Base-by-base conservation (phyloP, 805 yeast species). In the Blastobotrys chiropterorum region DNA sequence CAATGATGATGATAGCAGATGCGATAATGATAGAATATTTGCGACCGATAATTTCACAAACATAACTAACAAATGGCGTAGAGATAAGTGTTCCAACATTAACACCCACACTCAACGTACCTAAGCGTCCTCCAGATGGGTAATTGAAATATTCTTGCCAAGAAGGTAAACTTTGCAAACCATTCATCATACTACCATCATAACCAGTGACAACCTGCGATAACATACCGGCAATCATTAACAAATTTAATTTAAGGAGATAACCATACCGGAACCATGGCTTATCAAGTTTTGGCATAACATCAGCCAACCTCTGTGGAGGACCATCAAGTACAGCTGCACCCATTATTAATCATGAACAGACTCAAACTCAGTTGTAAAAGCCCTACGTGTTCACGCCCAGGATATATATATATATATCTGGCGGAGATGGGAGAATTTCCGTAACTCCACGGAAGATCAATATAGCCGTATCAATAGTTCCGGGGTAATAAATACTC, bases 41-140 rank as follows among this genome's bases (percentile, higher is more conserved):
- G 71, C 92, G 81, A 50, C 92, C 92, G 45, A 70, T 60, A 42
- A 52, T 66, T 55, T 82, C 87, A 67, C 88, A 89, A 52, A 72
- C 65, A 54, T 72, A 71, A 67, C 82, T 73, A 15, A 80, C 81
- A 46, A 78, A 71, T 31, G 83, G 62, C 3, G 88, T 85, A 56
- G 90, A 89, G 57, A 77, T 73, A 72, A 84, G 79, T 68, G 87
- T 82, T 44, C 90, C 94, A 46, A 42, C 38, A 82, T 61, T 41
- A 11, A 48, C 17, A 15, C 56, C 51, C 43, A 48, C 39, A 42
- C 44, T 44, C 38, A 53, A 26, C 43, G 52, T 44, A 15, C 58
- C 58, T 2, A 55, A 46, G 5, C 47, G 48, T 11, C 47, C 38
- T 3, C 56, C 58, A 4, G 42, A 26, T 2, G 58, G 58, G 14